Conservation (phyloP, 2,329 filamentous ascomycete species). For the Pyrenochaeta sp. region DNA sequence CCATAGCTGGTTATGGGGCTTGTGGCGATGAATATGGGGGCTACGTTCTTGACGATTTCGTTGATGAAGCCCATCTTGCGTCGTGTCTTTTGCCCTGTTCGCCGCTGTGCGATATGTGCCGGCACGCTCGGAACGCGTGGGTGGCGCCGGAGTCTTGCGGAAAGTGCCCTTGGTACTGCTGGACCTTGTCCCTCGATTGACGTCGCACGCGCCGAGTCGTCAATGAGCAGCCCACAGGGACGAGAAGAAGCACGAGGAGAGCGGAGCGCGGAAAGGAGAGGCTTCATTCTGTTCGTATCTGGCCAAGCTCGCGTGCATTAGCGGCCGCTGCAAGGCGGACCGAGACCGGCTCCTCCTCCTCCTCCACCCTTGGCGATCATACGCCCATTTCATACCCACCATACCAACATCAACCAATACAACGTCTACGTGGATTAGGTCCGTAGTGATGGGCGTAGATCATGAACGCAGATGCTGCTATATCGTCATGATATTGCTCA, state of each 20-base stretch:
- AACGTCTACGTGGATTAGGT: too few species aligned
- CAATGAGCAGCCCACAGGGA: background rate
- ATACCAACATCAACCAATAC: too few species aligned
- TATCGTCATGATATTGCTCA: too few species aligned
- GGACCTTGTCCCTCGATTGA: background rate
- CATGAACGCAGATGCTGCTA: too few species aligned
- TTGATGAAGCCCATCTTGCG: slow-evolving; percentile 48
- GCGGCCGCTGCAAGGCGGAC: slow-evolving; percentile 26
- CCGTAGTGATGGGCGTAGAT: too few species aligned
- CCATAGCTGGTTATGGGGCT: slow-evolving; percentile 72
- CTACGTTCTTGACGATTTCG: slow-evolving; percentile 45
- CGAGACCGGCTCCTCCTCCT: slow-evolving; percentile 17
- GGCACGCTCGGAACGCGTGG: slow-evolving; percentile 7
- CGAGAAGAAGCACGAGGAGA: background rate
- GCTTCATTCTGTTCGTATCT: background rate
- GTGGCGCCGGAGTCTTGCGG: slow-evolving; percentile 2
- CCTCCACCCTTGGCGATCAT: background rate
- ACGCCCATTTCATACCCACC: too few species aligned
- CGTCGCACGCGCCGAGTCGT: background rate
- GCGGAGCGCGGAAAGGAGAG: slow-evolving; percentile 4
- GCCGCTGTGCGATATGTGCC: slow-evolving; percentile 8
- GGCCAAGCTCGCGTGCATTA: slow-evolving; percentile 28
- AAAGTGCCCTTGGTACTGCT: background rate
- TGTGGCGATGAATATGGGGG: slow-evolving; percentile 61
- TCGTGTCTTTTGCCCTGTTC: slow-evolving; percentile 1